phyloP scores from a whole-genome alignment of 331 rosid genomes.

The Malus hybrid region DNA sequence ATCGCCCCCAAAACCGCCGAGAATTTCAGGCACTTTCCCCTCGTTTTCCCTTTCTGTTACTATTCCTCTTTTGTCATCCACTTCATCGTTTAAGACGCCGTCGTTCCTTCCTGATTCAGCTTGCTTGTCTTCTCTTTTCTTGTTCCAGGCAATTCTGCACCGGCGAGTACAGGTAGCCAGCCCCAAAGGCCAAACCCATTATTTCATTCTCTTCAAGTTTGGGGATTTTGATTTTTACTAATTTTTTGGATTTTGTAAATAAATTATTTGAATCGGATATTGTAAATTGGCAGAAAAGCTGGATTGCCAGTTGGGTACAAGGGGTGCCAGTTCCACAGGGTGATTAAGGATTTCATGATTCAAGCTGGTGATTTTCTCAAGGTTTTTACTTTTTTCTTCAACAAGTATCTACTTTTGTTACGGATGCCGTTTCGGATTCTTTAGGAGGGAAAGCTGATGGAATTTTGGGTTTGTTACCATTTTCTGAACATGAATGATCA shows the following conservation, averaged over 20 bases:
- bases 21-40: constrained; percentile 56
- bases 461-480: background rate
- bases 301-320: constrained; percentile 93
- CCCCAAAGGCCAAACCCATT: background rate
- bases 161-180: constrained; percentile 68
- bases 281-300: constrained; percentile 54
- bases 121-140: background rate
- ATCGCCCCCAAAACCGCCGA: constrained; percentile 87
- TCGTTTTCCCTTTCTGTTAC: background rate
- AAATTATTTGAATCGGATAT: background rate
- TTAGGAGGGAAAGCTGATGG: background rate
- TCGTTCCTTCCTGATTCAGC: constrained; percentile 2
- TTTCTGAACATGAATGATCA: background rate
- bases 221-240: background rate
- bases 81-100: background rate
- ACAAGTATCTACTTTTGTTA: background rate
- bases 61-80: background rate
- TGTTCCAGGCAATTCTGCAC: constrained; percentile 90
- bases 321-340: constrained; percentile 94
- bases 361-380: constrained; percentile 94
- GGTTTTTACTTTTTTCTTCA: constrained; percentile 25
- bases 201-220: background rate
- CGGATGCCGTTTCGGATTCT: no score
- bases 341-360: constrained; percentile 96
- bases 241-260: background rate